Base-by-base conservation (phyloP, 805 yeast genomes). In the Suhomyces sp. region DNA sequence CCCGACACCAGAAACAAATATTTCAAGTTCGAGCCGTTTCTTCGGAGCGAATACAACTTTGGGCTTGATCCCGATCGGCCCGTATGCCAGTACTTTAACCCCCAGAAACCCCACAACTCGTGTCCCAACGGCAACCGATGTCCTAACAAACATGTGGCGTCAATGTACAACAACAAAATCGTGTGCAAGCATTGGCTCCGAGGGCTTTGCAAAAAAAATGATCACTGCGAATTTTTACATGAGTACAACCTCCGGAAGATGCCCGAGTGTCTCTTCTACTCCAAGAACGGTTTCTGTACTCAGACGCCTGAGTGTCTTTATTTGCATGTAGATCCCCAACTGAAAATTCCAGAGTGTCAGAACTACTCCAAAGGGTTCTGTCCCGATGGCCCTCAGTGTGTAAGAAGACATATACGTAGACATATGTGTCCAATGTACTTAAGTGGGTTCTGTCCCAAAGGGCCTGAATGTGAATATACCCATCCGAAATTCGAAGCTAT, bases 111-210 rank as follows among this genome's bases (percentile, higher is more conserved):
- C 39, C 77, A 59, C 56, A 59, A 87, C 27, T 77, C 83, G 13
- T 93, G 98, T 69, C 97, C 97, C 2, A 77, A 85, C 53, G 97
- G 97, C 6, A 75, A 79, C n/a, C 78, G 78, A 46, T 93, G 98
- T 65, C 92, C 92, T 19, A 85, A 89, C 71, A 88, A 91, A 63
- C 98, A 93, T 70, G 86, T 86, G 31, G 80, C 83, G 4, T 60
- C 76, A 17, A 73, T 73, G 77, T 74, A 68, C 60, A 68, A 65
- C 50, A 76, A 76, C 54, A 77, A 77, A 60, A 89, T 94, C 49
- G 99, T 94, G 4, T 94, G 99, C 68, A 93, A 94, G 77, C 97
- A 94, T 75, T 94, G 99, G 99, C 81, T 94, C 33, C 81, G 97
- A 58, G 99, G 99, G 0, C 79, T 94, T 33, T 94, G 99, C 71